A percentile compares a stretch with the other conserved stretches of the same genome.
These are phyloP conservation scores for Thalia dealbata DNA, from an alignment of 176 grass and related monocot genomes.

Conservation along the genomic window DNA sequence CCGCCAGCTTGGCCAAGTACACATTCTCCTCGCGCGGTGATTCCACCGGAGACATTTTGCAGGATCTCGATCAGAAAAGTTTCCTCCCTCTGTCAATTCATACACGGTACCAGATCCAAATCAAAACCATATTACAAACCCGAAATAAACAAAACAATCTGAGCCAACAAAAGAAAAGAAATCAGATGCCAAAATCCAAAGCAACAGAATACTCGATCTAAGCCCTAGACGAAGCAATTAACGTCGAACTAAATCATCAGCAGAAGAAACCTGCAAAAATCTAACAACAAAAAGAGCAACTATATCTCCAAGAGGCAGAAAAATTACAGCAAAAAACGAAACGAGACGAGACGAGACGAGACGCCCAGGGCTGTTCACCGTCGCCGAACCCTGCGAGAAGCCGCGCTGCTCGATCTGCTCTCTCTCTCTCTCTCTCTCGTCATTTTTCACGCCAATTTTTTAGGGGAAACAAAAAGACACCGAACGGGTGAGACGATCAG, in stretches of 20 bases:
- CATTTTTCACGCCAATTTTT: neutral
- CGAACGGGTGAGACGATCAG: neutral
- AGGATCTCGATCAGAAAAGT: neutral
- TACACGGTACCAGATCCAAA: neutral
- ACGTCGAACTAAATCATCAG: neutral
- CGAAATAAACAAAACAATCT: neutral
- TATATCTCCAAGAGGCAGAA: neutral
- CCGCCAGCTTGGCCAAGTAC: constrained; percentile 51
- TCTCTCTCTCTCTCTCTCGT: neutral
- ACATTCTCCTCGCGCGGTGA: constrained; percentile 44
- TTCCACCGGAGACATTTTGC: constrained; percentile 5
- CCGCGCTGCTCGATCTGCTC: neutral
- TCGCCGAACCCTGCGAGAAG: neutral
- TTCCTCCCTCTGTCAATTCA: neutral
- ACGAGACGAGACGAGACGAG: neutral
- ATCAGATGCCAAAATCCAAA: no score
- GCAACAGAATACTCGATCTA: no score
- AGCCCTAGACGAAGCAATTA: no score
- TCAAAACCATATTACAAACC: neutral
- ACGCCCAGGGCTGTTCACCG: neutral
- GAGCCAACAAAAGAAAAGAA: no score
- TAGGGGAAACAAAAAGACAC: neutral
- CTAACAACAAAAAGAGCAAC: neutral
- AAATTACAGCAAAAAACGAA: no score
- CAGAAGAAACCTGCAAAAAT: neutral